A percentile compares a stretch with the other conserved stretches of the same genome.
phyloP scores from a whole-genome alignment of 257 asterid genomes.

The Fraxinus cuspidata region DNA sequence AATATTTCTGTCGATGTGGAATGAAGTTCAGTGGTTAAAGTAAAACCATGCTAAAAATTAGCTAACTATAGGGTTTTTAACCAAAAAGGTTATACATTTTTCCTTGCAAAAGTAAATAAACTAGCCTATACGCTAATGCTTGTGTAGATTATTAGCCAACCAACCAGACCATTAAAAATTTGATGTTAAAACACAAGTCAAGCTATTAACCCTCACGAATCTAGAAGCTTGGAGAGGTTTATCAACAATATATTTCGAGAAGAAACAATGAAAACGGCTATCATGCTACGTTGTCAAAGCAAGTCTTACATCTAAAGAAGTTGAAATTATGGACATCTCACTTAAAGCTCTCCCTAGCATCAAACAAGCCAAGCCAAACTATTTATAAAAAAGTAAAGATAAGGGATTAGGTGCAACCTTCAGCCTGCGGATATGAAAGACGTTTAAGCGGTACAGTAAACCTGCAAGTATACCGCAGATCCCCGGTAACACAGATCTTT shows the following conservation, averaged over 20 bases:
- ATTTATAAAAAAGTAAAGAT: not conserved
- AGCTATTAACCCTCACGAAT: no score
- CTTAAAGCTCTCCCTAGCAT: not conserved
- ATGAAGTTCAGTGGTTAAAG: not conserved
- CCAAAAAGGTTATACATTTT: no score
- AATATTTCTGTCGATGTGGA: not conserved
- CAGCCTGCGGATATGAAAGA: slow-evolving; percentile 64
- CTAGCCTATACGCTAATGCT: no score
- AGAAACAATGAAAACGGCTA: not conserved
- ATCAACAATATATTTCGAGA: not conserved
- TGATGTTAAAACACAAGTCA: no score
- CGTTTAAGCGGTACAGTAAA: slow-evolving; percentile 72
- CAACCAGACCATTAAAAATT: no score
- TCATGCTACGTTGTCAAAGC: not conserved
- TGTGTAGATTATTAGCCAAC: no score
- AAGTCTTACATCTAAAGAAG: slow-evolving; percentile 7
- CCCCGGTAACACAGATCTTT: slow-evolving; percentile 91
- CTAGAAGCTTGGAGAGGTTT: not conserved
- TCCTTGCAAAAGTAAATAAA: no score
- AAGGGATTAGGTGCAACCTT: slow-evolving; percentile 54
- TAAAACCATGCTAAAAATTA: not conserved
- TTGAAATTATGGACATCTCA: not conserved
- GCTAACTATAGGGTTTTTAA: no score
- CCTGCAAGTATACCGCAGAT: slow-evolving; percentile 95
- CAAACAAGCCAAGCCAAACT: not conserved